Evolutionary conservation across 495 filamentous ascomycete species (phyloP).

Genomic region (Amphirosellinia nigrospora): DNA sequence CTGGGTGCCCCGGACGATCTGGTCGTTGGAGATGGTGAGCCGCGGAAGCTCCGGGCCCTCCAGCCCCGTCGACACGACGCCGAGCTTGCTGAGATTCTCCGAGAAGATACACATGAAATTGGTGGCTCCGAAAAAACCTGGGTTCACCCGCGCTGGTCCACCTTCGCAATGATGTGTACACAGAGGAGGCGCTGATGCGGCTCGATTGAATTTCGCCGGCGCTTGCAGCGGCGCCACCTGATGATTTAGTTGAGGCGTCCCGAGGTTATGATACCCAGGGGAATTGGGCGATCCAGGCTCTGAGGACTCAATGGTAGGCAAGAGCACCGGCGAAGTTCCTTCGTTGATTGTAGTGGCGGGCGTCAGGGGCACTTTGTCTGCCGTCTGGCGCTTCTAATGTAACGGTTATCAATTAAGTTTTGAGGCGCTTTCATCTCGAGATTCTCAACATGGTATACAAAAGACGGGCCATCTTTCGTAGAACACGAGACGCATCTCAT

Average conservation of each 20-base stretch:
- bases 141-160: slow-evolving; percentile 26
- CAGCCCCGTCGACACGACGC: slow-evolving; percentile 27
- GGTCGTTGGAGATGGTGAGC: slow-evolving; percentile 36
- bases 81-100: slow-evolving; percentile 35
- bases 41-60: slow-evolving; percentile 30
- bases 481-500: slow-evolving; percentile 2
- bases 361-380: slow-evolving; percentile 7
- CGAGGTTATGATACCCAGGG: slow-evolving; percentile 3
- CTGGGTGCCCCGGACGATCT: slow-evolving; percentile 37
- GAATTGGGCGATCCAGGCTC: slow-evolving; percentile 1
- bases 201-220: slow-evolving; percentile 30
- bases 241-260: neutral
- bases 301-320: slow-evolving; percentile 12
- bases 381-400: slow-evolving; percentile 18
- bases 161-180: slow-evolving; percentile 28
- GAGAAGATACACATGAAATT: slow-evolving; percentile 38
- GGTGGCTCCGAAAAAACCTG: slow-evolving; percentile 39
- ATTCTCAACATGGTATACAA: neutral
- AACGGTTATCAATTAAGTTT: slow-evolving; percentile 8
- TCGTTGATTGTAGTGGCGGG: slow-evolving; percentile 19
- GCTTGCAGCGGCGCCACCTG: slow-evolving; percentile 13
- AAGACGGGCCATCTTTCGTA: neutral
- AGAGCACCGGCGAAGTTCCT: neutral
- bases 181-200: slow-evolving; percentile 41
- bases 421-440: too few relatives aligned